Evolutionary conservation across 2,329 filamentous ascomycete genomes (phyloP).

Genomic region (Cytospora paraplurivora): DNA sequence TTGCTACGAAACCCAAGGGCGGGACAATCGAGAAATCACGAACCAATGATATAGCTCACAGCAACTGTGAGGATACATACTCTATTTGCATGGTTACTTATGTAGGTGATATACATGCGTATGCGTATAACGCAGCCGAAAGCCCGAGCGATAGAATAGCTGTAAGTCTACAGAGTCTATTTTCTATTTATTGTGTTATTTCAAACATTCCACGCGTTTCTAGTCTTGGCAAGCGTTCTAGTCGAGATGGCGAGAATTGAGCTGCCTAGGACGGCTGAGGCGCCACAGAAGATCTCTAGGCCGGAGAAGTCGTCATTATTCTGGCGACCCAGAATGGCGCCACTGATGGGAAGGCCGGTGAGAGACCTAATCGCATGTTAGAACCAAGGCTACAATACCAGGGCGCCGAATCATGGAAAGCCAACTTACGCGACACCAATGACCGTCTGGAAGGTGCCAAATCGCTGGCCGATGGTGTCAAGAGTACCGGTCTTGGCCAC

Average conservation of each 20-base stretch:
- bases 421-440: constrained; percentile 17
- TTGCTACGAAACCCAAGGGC: too few relatives aligned
- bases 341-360: constrained; percentile 37
- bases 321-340: constrained; percentile 33
- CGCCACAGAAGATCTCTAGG: constrained; percentile 34
- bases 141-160: neutral
- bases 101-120: too few relatives aligned
- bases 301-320: constrained; percentile 32
- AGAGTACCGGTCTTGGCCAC: constrained; percentile 36
- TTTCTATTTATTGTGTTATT: too few relatives aligned
- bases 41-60: too few relatives aligned
- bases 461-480: constrained; percentile 39
- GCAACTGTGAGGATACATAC: too few relatives aligned
- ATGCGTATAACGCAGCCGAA: neutral
- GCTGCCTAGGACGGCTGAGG: constrained; percentile 4
- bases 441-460: constrained; percentile 34
- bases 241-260: constrained; percentile 1
- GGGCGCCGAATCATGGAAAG: neutral
- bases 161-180: neutral
- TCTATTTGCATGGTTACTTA: too few relatives aligned
- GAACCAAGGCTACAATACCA: neutral
- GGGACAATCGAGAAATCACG: too few relatives aligned
- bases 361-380: constrained; percentile 27
- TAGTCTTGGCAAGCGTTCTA: constrained; percentile 2
- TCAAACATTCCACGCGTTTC: constrained; percentile 14